Conservation (phyloP, 768 basidiomycete genomes). For the Baorangia bicolor region DNA sequence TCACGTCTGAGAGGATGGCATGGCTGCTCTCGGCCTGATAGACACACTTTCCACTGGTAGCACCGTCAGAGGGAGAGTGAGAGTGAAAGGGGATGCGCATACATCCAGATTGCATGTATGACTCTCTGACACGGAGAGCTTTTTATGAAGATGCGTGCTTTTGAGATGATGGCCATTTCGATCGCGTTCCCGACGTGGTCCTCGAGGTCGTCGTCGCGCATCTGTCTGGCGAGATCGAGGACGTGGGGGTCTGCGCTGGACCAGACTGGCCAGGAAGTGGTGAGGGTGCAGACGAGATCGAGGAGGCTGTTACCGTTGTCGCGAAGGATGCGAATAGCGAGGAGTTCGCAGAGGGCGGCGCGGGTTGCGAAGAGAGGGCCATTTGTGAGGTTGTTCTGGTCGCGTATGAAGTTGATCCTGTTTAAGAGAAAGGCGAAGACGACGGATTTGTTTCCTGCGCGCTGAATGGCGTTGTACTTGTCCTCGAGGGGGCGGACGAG, state of each 20-base stretch:
- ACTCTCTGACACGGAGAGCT: slow-evolving; percentile 87
- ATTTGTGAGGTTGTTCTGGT: slow-evolving; percentile 64
- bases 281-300: slow-evolving; percentile 65
- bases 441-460: slow-evolving; percentile 73
- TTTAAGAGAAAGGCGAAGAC: slow-evolving; percentile 90
- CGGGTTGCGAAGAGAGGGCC: slow-evolving; percentile 69
- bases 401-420: slow-evolving; percentile 79
- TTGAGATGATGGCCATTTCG: slow-evolving; percentile 87
- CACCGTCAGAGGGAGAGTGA: slow-evolving; percentile 15
- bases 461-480: slow-evolving; percentile 77
- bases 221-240: slow-evolving; percentile 56
- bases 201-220: slow-evolving; percentile 70
- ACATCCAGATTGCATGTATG: slow-evolving; percentile 82
- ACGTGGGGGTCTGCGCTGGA: slow-evolving; percentile 65
- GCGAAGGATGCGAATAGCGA: slow-evolving; percentile 78
- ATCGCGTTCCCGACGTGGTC: slow-evolving; percentile 88
- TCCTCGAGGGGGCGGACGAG: slow-evolving; percentile 85
- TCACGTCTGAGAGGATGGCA: slow-evolving; percentile 85
- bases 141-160: slow-evolving; percentile 87
- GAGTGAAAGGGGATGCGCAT: slow-evolving; percentile 23
- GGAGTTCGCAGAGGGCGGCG: slow-evolving; percentile 84
- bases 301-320: slow-evolving; percentile 68
- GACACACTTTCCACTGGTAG: slow-evolving; percentile 78
- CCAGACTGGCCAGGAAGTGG: slow-evolving; percentile 81
- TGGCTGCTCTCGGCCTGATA: slow-evolving; percentile 88